A percentile compares a stretch with the other conserved stretches of the same genome.
Evolutionary conservation across 352 stramenopile species (phyloP).

Genomic region (Globisporangium okanoganense): DNA sequence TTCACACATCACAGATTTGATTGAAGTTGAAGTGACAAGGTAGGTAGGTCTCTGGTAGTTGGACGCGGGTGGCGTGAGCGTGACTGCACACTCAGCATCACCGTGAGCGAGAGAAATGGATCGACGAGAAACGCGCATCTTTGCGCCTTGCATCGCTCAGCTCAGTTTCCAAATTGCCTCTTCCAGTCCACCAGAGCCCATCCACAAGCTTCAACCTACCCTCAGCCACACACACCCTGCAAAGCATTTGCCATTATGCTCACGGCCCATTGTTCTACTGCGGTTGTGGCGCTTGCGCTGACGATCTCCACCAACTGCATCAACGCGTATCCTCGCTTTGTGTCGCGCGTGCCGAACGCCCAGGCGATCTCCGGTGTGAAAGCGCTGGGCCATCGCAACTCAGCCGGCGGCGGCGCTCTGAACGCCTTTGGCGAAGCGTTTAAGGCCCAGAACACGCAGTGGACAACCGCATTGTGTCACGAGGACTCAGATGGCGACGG

Average conservation of each 20-base stretch:
- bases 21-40: background rate
- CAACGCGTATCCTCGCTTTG: constrained; percentile 37
- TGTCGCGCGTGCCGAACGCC: constrained; percentile 60
- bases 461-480: constrained; percentile 58
- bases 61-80: no score
- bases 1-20: constrained; percentile 5
- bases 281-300: background rate
- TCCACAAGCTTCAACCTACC: background rate
- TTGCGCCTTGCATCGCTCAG: background rate
- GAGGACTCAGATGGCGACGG: constrained; percentile 75
- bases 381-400: constrained; percentile 54
- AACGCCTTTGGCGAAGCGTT: constrained; percentile 72
- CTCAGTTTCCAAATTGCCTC: background rate
- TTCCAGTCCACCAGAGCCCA: background rate
- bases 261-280: background rate
- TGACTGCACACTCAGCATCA: no score
- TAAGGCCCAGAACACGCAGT: constrained; percentile 25
- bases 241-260: background rate
- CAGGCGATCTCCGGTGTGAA: constrained; percentile 35
- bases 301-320: background rate
- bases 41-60: no score
- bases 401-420: constrained; percentile 36
- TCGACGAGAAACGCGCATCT: background rate
- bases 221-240: background rate
- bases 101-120: no score